Conservation (phyloP, 805 yeast genomes). For the Saccharomycopsis guyanensis region DNA sequence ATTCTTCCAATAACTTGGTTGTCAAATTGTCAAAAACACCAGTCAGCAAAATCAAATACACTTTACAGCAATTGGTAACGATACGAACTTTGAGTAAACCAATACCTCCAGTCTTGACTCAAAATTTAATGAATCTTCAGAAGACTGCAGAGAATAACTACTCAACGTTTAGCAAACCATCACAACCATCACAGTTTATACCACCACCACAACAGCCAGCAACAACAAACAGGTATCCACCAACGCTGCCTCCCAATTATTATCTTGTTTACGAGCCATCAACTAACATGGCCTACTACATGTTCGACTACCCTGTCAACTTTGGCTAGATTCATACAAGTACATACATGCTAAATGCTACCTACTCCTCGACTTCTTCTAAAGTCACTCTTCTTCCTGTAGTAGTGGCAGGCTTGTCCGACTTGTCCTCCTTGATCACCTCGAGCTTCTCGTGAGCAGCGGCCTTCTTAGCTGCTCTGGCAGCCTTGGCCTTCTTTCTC, state of each 20-base stretch:
- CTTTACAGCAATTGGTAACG: no score
- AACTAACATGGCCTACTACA: slow-evolving; percentile 12
- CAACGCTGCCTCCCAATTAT: not conserved
- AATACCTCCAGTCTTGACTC: no score
- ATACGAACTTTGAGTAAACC: no score
- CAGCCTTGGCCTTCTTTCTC: slow-evolving; percentile 26
- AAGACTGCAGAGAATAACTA: no score
- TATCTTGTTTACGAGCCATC: slow-evolving; percentile 10
- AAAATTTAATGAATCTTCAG: no score
- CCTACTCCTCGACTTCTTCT: slow-evolving; percentile 27
- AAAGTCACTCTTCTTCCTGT: slow-evolving; percentile 26
- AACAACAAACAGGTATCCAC: not conserved
- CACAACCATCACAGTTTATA: not conserved
- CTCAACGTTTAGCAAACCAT: no score
- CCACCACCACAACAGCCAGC: not conserved
- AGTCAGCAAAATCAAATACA: no score
- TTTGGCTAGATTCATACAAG: not conserved
- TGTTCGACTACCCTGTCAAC: not conserved
- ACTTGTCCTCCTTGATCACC: slow-evolving; percentile 2
- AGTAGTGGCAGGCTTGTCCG: slow-evolving; percentile 6
- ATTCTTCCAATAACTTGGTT: no score
- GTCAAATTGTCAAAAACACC: no score
- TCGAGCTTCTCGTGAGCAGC: slow-evolving; percentile 14
- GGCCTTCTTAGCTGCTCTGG: slow-evolving; percentile 25
- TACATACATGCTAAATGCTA: not conserved